Evolutionary conservation across 768 basidiomycete species (phyloP), one percentile per base, ranked within the genome.

Genomic region (Lentinula sp.): DNA sequence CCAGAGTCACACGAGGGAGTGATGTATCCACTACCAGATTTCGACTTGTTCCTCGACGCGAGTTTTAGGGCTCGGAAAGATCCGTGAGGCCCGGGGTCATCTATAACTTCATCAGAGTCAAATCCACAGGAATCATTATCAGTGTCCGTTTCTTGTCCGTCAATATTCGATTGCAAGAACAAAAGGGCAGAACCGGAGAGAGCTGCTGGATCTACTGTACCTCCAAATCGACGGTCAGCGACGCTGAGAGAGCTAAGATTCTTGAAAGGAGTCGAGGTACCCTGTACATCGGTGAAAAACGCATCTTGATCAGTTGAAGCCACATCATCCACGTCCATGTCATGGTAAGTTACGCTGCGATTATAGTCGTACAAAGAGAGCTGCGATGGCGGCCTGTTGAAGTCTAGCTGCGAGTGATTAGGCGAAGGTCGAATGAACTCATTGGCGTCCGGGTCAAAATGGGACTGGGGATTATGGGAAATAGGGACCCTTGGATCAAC

Each of bases 301-400:
- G 41, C 32, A 32, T 62, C 60, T 54, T 54, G 12, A 9, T 63
- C 62, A 35, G 18, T 16, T 48, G 18, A 20, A 28, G 13, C 3
- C 33, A 8, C 23, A 1, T 46, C 35, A 20, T 63, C 64, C 35
- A 62, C 46, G 32, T 66, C 64, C 60, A 64, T 64, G 6, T 48
- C 23, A 48, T 63, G 32, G 20, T 45, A 39, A 1, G 49, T 62
- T 12, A 42, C 62, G 35, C 65, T 61, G 35, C 64, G 53, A 33
- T 65, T 65, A 56, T 66, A 66, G 57, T 67, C 69, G 49, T 65
- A 67, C 37, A 68, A 35, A 9, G 69, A 70, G 12, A 66, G 60
- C 43, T 65, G 66, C 12, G 67, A 65, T 7, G 69, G 67, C n/a
- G 67, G 67, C 16, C 64, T 59, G 56, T 66, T 64, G 62, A 67